Base-by-base conservation (phyloP, 2,329 filamentous ascomycete genomes). In the Venturia asperata region DNA sequence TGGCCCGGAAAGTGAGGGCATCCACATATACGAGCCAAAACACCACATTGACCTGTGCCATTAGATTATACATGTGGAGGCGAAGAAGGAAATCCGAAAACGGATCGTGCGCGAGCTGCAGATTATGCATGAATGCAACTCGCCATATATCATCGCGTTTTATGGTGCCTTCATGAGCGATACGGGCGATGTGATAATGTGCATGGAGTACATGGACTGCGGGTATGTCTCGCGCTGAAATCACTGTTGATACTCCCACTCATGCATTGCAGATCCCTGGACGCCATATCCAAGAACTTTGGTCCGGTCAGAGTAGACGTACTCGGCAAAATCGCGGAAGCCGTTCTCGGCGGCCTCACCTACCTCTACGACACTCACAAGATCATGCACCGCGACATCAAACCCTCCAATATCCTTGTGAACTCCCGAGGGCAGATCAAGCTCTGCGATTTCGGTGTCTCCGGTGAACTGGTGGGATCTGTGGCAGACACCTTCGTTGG, bases 121-220 rank as follows among this genome's bases (percentile, higher is more conserved):
- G 75, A 97, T 99, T 70, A 97, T 97, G 87, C 92, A 97, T 75
- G 91, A 95, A 73, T 99, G 94, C 78, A 94, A 96, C 73, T 97
- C 91, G 27, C 90, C 94, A 67, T 92, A 95, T 76, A 97, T 99
- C 72, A 94, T 99, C 67, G 96, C 89, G 64, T 99, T 97, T 77
- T 97, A 97, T 73, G 94, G 94, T 67, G 94, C 94, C 45, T 99
- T 97, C 74, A 85, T 97, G 73, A 97, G 96, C 74, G 90, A 95
- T 73, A 92, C 92, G 68, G 93, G 95, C 74, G 94, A 99, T 79
- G 95, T 99, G 66, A 95, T 97, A 71, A 93, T 99, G 88, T 99
- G 94, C 77, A 99, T 99, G 94, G 94, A 99, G 77, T 97, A 99
- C 75, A 96, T 96, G 91, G 94, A 99, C 77, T 91, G 93, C 75